Percentiles rank a stretch among this genome's conserved stretches.
Evolutionary conservation across 768 basidiomycete genomes (phyloP).

Genomic region (Suillus bovinus): DNA sequence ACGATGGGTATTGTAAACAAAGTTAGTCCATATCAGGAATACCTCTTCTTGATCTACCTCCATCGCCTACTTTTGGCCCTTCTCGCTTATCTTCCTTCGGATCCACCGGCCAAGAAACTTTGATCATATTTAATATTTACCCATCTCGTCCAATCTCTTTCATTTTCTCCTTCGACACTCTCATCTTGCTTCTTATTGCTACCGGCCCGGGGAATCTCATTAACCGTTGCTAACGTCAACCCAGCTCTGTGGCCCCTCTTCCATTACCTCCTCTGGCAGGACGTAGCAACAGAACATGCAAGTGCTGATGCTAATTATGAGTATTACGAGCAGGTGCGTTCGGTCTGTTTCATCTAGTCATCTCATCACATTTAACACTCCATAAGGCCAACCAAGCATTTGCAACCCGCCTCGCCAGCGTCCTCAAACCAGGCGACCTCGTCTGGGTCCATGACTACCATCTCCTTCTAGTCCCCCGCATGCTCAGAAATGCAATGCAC

Average conservation of each 20-base stretch:
- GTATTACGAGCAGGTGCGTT: constrained; percentile 28
- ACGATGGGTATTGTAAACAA: constrained; percentile 97
- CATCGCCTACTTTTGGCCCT: neutral
- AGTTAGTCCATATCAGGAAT: constrained; percentile 55
- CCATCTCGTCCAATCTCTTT: neutral
- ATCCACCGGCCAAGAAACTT: neutral
- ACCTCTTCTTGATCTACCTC: constrained; percentile 6
- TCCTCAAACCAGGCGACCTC: constrained; percentile 88
- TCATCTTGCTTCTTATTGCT: constrained; percentile 1
- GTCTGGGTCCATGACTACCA: constrained; percentile 98
- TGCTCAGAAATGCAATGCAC: constrained; percentile 67
- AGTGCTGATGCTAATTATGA: constrained; percentile 81
- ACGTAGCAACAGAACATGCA: constrained; percentile 86
- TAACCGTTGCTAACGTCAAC: neutral
- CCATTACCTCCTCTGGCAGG: constrained; percentile 98
- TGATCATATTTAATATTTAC: neutral
- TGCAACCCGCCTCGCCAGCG: constrained; percentile 67
- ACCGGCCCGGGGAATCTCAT: neutral
- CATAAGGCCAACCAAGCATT: constrained; percentile 77
- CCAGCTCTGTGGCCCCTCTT: constrained; percentile 95
- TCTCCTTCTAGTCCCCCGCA: constrained; percentile 83
- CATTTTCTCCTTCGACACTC: constrained; percentile 3
- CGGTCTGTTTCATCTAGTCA: neutral
- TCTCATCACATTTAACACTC: neutral
- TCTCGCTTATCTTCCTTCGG: neutral